Evolutionary conservation across 140 eudicot genomes (phyloP).

Genomic region (Anethum foeniculum): DNA sequence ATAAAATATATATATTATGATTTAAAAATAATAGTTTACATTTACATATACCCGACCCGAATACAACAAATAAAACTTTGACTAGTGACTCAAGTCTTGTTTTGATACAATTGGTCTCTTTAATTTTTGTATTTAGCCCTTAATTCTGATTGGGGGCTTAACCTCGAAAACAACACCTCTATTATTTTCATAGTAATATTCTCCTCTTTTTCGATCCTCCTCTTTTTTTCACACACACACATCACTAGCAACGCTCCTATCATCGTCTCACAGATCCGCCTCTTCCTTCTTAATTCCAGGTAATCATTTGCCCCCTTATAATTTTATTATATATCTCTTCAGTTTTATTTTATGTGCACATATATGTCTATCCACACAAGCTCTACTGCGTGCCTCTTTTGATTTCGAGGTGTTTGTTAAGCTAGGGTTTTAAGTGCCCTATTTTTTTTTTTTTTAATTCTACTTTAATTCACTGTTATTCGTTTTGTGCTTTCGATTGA

Average conservation of each 20-base stretch:
- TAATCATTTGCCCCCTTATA: background rate
- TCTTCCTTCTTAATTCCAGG: background rate
- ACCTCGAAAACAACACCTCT: background rate
- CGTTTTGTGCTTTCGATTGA: background rate
- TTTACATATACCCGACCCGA: too few relatives aligned
- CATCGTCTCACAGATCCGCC: constrained; percentile 3
- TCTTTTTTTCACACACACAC: background rate
- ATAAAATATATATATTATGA: too few relatives aligned
- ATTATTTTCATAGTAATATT: background rate
- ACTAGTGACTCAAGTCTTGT: background rate
- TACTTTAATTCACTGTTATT: background rate
- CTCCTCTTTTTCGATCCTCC: background rate
- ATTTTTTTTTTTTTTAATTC: background rate
- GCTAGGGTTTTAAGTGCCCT: background rate
- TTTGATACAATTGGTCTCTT: background rate
- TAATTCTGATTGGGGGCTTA: background rate
- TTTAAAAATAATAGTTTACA: too few relatives aligned
- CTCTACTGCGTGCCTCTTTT: background rate
- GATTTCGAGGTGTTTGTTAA: background rate
- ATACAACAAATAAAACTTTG: too few relatives aligned
- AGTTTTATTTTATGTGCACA: background rate
- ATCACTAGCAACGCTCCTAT: background rate
- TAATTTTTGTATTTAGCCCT: background rate
- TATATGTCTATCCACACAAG: background rate
- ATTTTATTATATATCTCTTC: background rate